Conservation (phyloP, 2,329 filamentous ascomycete genomes). For the Colletotrichum sp. region DNA sequence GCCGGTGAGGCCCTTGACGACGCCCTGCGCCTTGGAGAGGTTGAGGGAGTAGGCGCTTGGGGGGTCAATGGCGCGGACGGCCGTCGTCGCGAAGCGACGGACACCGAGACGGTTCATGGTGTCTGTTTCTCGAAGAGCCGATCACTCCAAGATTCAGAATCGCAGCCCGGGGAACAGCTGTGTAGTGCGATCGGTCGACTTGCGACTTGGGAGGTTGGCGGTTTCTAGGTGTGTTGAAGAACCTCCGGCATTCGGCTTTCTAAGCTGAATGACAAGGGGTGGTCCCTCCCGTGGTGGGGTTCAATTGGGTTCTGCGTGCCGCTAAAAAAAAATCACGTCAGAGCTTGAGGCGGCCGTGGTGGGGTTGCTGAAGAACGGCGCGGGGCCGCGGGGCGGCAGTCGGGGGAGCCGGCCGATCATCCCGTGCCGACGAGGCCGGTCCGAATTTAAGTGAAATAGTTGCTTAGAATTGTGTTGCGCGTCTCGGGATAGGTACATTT, state of each 20-base stretch:
- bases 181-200: background rate
- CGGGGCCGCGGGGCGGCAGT: background rate
- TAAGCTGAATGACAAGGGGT: background rate
- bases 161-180: background rate
- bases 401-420: background rate
- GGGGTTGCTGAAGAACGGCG: background rate
- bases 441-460: background rate
- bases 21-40: conserved; percentile 80
- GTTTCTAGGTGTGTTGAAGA: background rate
- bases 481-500: background rate
- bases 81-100: conserved; percentile 70
- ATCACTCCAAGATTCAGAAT: background rate
- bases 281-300: conserved; percentile 1
- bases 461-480: background rate
- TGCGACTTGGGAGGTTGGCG: background rate
- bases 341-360: background rate
- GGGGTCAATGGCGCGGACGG: conserved; percentile 48
- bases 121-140: background rate
- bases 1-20: conserved; percentile 79
- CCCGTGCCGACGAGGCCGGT: background rate
- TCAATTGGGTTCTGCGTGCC: conserved; percentile 14
- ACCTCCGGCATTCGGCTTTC: conserved; percentile 19
- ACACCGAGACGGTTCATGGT: conserved; percentile 74
- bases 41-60: conserved; percentile 68
- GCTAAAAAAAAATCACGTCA: conserved; percentile 8